These are phyloP conservation scores for Dichotomopilus funicola DNA, from an alignment of 2,329 filamentous ascomycete genomes.

Conservation along the genomic window DNA sequence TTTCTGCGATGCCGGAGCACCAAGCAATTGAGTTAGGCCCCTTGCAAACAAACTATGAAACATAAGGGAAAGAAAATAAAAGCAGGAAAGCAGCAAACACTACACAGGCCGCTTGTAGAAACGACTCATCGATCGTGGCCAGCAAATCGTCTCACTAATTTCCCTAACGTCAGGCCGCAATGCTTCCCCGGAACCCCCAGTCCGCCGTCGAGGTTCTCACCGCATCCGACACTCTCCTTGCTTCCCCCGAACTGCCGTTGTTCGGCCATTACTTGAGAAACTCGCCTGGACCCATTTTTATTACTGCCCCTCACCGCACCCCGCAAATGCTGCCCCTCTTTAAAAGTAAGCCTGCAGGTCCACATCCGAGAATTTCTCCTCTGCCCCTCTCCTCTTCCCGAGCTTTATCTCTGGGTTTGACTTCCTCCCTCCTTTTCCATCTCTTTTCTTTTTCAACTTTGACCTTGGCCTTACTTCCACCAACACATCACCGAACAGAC, in stretches of 20 bases:
- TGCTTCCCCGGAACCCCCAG: not conserved
- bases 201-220: not conserved
- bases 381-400: not conserved
- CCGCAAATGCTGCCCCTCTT: constrained; percentile 17
- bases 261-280: not conserved
- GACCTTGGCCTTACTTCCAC: not conserved
- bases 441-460: constrained; percentile 5
- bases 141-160: no score
- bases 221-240: not conserved
- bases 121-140: no score
- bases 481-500: constrained; percentile 2
- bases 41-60: no score
- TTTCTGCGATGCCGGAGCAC: no score
- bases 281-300: constrained; percentile 6
- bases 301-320: constrained; percentile 16
- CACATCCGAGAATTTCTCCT: constrained; percentile 12
- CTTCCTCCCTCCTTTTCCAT: constrained; percentile 1
- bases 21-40: no score
- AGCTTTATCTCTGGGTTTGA: not conserved
- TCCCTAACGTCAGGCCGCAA: not conserved
- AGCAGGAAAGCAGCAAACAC: no score
- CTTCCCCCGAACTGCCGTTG: not conserved
- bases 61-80: no score
- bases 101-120: no score
- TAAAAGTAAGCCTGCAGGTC: constrained; percentile 15